phyloP scores from a whole-genome alignment of 2,329 filamentous ascomycete species.

The Scopulariopsis brevicaulis region DNA sequence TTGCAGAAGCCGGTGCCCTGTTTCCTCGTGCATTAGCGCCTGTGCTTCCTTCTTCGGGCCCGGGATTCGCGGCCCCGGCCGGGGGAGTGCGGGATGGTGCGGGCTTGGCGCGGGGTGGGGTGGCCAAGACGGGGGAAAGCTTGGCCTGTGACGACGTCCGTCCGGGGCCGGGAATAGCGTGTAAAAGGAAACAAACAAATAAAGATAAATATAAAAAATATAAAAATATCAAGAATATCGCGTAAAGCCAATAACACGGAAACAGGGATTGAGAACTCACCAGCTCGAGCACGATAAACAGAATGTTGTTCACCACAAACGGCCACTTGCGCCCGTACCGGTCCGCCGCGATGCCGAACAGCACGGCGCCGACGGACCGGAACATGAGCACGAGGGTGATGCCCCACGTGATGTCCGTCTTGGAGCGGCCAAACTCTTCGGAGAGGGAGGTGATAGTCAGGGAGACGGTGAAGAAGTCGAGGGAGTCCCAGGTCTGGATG shows the following conservation, averaged over 20 bases:
- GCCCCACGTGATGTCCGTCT: constrained; percentile 60
- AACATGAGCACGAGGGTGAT: constrained; percentile 68
- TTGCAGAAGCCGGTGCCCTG: constrained; percentile 57
- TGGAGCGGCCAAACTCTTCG: constrained; percentile 33
- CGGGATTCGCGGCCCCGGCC: too few relatives aligned
- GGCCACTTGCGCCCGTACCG: constrained; percentile 75
- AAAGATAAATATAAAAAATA: background rate
- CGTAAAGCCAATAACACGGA: too few relatives aligned
- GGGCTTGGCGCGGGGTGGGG: too few relatives aligned
- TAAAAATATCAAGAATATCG: background rate
- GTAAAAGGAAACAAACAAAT: too few relatives aligned
- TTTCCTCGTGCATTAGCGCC: background rate
- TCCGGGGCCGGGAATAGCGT: too few relatives aligned
- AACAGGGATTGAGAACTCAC: constrained; percentile 15
- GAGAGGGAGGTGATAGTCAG: constrained; percentile 66
- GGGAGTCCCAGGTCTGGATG: constrained; percentile 67
- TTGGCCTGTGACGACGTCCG: too few relatives aligned
- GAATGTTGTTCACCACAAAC: constrained; percentile 70
- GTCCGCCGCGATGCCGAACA: constrained; percentile 69
- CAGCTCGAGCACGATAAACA: constrained; percentile 56
- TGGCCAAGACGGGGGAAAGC: too few relatives aligned
- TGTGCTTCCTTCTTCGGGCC: background rate
- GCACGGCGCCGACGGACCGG: constrained; percentile 61
- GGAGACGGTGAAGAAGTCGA: constrained; percentile 72
- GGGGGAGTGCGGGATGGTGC: too few relatives aligned